Conservation (phyloP, 208 protist genomes). For the Acanthamoeba castellanii region DNA sequence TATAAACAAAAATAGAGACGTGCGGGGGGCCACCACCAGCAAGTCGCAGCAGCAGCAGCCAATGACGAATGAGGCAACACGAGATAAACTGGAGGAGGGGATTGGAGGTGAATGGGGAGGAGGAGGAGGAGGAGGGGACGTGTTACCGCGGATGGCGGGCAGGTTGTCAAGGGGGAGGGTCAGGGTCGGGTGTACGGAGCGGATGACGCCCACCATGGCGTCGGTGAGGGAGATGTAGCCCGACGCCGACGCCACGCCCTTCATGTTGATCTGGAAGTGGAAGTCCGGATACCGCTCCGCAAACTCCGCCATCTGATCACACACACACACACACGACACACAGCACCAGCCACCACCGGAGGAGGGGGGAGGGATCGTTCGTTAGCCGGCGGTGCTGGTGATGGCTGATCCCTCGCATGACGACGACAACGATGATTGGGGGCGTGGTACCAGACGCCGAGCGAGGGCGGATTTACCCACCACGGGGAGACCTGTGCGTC, state of each 20-base stretch:
- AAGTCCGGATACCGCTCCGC: background rate
- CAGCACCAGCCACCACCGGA: too few relatives aligned
- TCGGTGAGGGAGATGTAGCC: slow-evolving; percentile 56
- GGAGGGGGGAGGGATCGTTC: too few relatives aligned
- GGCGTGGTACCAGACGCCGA: background rate
- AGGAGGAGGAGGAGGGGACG: background rate
- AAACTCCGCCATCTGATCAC: slow-evolving; percentile 17
- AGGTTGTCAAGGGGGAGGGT: slow-evolving; percentile 1
- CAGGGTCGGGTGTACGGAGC: slow-evolving; percentile 19
- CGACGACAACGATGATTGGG: background rate
- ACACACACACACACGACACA: too few relatives aligned
- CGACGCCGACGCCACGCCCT: slow-evolving; percentile 2
- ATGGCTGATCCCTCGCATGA: too few relatives aligned
- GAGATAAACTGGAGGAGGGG: too few relatives aligned
- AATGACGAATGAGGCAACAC: too few relatives aligned
- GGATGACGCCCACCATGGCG: slow-evolving; percentile 67
- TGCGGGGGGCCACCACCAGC: too few relatives aligned
- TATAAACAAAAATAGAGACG: too few relatives aligned
- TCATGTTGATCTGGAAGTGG: slow-evolving; percentile 50
- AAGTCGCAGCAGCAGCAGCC: too few relatives aligned
- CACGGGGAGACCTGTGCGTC: slow-evolving; percentile 21
- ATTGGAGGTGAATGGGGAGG: background rate
- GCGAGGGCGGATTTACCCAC: slow-evolving; percentile 63
- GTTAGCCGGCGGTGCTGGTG: too few relatives aligned
- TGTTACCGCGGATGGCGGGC: background rate